Percentiles rank a stretch among this genome's conserved stretches.
phyloP scores from a whole-genome alignment of 257 asterid genomes.

The Voacanga thouarsii region DNA sequence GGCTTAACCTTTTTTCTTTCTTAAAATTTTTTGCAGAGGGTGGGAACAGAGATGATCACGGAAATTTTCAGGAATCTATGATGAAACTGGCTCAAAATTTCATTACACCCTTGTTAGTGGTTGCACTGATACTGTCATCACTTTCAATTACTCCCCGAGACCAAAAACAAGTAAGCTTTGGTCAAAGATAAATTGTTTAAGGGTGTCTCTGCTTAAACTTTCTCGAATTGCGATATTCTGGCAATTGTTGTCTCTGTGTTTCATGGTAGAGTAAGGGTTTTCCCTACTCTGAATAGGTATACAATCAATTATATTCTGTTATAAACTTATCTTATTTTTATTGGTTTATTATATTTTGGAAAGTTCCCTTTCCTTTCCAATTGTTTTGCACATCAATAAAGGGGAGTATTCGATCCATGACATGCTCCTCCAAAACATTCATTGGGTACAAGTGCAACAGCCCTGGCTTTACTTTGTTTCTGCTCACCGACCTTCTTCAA shows the following conservation, averaged over 20 bases:
- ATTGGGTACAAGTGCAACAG: background rate
- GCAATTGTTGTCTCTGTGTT: background rate
- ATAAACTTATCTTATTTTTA: background rate
- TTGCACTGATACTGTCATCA: constrained; percentile 38
- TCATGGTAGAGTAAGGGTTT: background rate
- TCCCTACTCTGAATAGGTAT: background rate
- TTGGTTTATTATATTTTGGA: background rate
- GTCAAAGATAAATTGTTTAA: background rate
- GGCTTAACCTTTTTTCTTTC: background rate
- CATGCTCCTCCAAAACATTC: background rate
- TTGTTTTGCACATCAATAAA: background rate
- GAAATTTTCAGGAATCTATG: constrained; percentile 25
- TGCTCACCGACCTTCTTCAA: background rate
- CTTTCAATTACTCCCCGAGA: constrained; percentile 39
- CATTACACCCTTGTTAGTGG: constrained; percentile 35
- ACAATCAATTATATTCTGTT: background rate
- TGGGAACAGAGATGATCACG: constrained; percentile 49
- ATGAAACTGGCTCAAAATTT: constrained; percentile 34
- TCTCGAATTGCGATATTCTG: background rate
- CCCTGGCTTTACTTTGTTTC: background rate
- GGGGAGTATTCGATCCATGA: background rate
- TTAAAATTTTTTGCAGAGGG: constrained; percentile 42
- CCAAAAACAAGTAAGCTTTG: constrained; percentile 53
- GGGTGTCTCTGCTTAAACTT: background rate
- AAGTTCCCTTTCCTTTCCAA: background rate